phyloP scores from a whole-genome alignment of 768 basidiomycete species.

The Cyclocybe cylindracea region DNA sequence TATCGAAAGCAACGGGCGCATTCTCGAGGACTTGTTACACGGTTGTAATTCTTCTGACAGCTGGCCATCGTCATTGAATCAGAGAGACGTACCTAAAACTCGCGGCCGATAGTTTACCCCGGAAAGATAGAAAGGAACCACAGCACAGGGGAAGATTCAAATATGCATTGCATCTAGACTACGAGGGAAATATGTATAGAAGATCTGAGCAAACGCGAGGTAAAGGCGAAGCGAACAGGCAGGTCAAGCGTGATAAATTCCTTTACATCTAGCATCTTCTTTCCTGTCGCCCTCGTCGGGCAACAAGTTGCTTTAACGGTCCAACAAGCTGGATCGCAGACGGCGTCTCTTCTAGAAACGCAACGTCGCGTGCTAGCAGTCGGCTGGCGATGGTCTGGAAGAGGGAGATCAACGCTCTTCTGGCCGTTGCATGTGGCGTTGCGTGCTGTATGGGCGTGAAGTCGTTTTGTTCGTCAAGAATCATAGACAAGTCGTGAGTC shows the following conservation, averaged over 20 bases:
- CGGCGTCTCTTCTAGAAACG: slow-evolving; percentile 19
- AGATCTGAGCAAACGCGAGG: slow-evolving; percentile 11
- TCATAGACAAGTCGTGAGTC: slow-evolving; percentile 30
- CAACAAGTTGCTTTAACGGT: background rate
- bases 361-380: slow-evolving; percentile 2
- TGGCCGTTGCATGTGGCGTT: background rate
- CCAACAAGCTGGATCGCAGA: background rate
- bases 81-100: no score
- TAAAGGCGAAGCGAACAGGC: slow-evolving; percentile 5
- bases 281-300: slow-evolving; percentile 6
- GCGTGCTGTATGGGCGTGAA: background rate
- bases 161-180: slow-evolving; percentile 15
- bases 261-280: slow-evolving; percentile 12
- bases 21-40: no score
- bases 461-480: slow-evolving; percentile 40
- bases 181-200: slow-evolving; percentile 10
- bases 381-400: slow-evolving; percentile 4
- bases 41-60: no score
- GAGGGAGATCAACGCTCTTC: background rate
- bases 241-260: slow-evolving; percentile 10
- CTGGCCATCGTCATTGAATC: no score
- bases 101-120: no score
- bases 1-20: no score
- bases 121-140: background rate
- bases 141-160: slow-evolving; percentile 5